Evolutionary conservation across 129 eudicot genomes (phyloP), one percentile per base, ranked within the genome.

Genomic region (Ambrosia artemisiifolia): DNA sequence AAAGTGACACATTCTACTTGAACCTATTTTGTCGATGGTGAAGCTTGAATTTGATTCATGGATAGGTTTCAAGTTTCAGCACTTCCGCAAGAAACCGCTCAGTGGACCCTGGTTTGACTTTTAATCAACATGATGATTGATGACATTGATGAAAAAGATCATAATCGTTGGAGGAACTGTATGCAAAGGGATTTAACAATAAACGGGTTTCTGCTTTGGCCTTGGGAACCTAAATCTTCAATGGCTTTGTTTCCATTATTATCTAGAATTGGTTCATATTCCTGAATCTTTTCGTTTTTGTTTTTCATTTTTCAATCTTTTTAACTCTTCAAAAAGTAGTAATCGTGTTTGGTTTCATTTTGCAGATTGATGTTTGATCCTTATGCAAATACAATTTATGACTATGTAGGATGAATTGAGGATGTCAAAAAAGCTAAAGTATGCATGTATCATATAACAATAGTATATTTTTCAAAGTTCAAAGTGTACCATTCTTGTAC

Each of bases 301-400:
- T 10, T 11, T 7, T 66, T 24, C 44, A 0, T 40, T 18, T 17
- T 34, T 2, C 24, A 64, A 8, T 16, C 48, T 2, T 40, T 57
- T 43, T 34, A 14, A 4, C 54, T 36, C 33, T 30, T 33, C 5
- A 50, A 59, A 18, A 67, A 50, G 13, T 67, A 20, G 17, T 35
- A 67, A 48, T 16, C 43, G 18, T 32, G 7, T 73, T 67, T 54
- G 62, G 11, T 14, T 67, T 60, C 6, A 6, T 63, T 61, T 32
- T 70, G 51, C 97, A 91, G 97, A 74, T 84, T 91, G 85, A 87
- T 91, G 92, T 82, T 85, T 73, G 90, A 91, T 77, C 97, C 97
- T 7, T 91, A 79, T 48, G 83, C 80, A 19, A 85, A 88, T 46
- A 75, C 84, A 75, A 83, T 91, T 36, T 91, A 91, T 56, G 97